These are phyloP conservation scores for Exsudoporus floridanus DNA, from an alignment of 1,284 basidiomycete species.

Conservation along the genomic window DNA sequence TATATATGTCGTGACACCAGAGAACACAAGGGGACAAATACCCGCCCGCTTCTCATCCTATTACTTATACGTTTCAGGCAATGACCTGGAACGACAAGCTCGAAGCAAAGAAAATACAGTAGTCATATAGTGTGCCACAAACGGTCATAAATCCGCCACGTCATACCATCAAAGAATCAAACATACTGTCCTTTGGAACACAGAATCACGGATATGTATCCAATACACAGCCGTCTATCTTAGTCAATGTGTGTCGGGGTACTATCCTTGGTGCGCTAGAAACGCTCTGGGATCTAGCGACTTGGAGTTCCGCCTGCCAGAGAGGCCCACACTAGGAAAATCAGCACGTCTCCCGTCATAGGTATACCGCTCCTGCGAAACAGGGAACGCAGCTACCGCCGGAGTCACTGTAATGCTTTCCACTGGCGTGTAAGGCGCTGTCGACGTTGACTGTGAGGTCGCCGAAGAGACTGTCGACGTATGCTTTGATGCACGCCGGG, in stretches of 20 bases:
- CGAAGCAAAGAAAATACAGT: neutral
- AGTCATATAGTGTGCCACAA: neutral
- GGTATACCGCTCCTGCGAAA: constrained; percentile 19
- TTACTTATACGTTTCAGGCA: neutral
- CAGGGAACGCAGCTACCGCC: constrained; percentile 25
- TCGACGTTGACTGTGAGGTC: constrained; percentile 37
- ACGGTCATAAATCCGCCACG: neutral
- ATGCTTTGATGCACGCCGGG: constrained; percentile 28
- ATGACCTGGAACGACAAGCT: neutral
- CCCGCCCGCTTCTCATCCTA: neutral
- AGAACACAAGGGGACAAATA: no score
- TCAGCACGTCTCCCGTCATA: constrained; percentile 14
- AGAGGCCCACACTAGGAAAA: constrained; percentile 32
- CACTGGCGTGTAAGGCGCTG: constrained; percentile 27
- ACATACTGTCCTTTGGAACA: neutral
- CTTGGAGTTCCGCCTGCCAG: constrained; percentile 20
- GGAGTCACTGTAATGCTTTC: constrained; percentile 24
- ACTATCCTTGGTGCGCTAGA: constrained; percentile 19
- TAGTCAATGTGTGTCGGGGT: neutral
- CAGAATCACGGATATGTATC: neutral
- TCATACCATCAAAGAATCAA: neutral
- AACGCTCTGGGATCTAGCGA: constrained; percentile 27
- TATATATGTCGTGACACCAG: no score
- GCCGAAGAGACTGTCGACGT: constrained; percentile 33
- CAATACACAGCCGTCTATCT: neutral